phyloP scores from a whole-genome alignment of 495 filamentous ascomycete species.

The Daldinia grandis region DNA sequence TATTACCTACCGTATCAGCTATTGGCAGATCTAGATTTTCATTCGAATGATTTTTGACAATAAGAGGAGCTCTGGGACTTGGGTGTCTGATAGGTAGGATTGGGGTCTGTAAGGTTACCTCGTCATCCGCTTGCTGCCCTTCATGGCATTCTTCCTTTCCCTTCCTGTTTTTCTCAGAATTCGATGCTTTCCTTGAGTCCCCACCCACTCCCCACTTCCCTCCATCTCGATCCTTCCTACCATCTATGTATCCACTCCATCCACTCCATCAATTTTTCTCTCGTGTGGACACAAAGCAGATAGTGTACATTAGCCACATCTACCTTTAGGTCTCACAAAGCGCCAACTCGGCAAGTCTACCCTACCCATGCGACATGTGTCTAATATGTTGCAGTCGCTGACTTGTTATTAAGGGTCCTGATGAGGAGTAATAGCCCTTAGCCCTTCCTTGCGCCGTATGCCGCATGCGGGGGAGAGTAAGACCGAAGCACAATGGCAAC shows the following conservation, averaged over 20 bases:
- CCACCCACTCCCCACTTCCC: slow-evolving; percentile 24
- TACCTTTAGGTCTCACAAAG: slow-evolving; percentile 27
- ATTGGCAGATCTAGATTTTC: neutral
- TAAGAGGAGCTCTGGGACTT: neutral
- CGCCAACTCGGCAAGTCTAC: slow-evolving; percentile 37
- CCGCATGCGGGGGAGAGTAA: slow-evolving; percentile 6
- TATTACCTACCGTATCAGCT: neutral
- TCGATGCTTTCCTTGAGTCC: slow-evolving; percentile 28
- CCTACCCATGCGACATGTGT: slow-evolving; percentile 16
- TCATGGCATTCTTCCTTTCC: slow-evolving; percentile 42
- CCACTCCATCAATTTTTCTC: slow-evolving; percentile 23
- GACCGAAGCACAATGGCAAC: slow-evolving; percentile 4
- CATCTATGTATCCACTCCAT: neutral
- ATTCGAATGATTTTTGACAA: neutral
- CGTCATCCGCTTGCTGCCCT: slow-evolving; percentile 1
- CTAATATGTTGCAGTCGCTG: slow-evolving; percentile 21
- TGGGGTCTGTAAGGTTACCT: neutral
- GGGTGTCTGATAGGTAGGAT: neutral
- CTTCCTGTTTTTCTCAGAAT: slow-evolving; percentile 43
- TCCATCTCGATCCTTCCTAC: slow-evolving; percentile 40
- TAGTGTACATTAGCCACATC: slow-evolving; percentile 37
- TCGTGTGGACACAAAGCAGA: slow-evolving; percentile 27
- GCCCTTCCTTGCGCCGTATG: neutral
- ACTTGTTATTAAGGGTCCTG: slow-evolving; percentile 31
- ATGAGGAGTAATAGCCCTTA: neutral